phyloP scores from a whole-genome alignment of 2,329 filamentous ascomycete species.

The Fonsecaea erecta region DNA sequence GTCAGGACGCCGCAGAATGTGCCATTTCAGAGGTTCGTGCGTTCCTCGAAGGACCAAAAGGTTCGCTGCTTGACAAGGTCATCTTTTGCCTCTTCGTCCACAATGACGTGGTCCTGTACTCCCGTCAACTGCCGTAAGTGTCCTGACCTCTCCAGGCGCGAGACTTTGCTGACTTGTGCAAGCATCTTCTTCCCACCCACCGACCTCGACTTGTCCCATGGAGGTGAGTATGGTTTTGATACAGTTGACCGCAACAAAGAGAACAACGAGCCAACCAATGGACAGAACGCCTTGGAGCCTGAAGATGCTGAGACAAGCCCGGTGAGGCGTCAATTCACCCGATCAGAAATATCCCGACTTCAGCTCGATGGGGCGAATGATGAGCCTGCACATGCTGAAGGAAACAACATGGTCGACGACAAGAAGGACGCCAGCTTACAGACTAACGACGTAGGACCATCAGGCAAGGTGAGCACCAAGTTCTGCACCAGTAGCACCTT shows the following conservation, averaged over 20 bases:
- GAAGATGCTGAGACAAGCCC: background rate
- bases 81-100: constrained; percentile 83
- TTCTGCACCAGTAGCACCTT: background rate
- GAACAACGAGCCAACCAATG: constrained; percentile 14
- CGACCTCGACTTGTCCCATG: constrained; percentile 44
- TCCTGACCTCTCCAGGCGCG: background rate
- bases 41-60: constrained; percentile 55
- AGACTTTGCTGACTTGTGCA: constrained; percentile 35
- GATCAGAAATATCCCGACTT: background rate
- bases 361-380: background rate
- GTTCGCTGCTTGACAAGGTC: constrained; percentile 66
- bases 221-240: constrained; percentile 38
- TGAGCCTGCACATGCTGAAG: background rate
- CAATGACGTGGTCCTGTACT: constrained; percentile 78
- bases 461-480: background rate
- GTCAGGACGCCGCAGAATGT: constrained; percentile 69
- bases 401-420: background rate
- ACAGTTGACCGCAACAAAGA: background rate
- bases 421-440: background rate
- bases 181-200: constrained; percentile 58
- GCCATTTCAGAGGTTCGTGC: constrained; percentile 66
- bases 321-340: too few relatives aligned
- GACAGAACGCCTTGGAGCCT: constrained; percentile 26
- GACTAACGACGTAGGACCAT: background rate
- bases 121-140: constrained; percentile 72